Evolutionary conservation across 306 rosid species (phyloP).

Genomic region (Gillenia trifoliata): DNA sequence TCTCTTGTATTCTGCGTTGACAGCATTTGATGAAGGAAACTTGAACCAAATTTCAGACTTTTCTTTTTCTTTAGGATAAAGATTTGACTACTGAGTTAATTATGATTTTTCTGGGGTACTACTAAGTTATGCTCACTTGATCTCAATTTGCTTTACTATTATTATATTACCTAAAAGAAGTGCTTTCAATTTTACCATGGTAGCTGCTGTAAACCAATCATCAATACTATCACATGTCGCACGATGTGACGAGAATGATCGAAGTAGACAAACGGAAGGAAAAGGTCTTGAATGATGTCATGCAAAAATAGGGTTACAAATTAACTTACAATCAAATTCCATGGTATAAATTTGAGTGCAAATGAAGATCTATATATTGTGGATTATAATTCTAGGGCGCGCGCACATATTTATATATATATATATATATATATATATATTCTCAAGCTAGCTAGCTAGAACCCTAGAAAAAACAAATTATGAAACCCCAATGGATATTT

Average conservation of each 20-base stretch:
- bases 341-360: too few species aligned
- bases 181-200: too few species aligned
- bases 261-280: background rate
- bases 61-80: background rate
- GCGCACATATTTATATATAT: too few species aligned
- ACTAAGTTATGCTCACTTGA: background rate
- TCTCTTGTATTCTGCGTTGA: background rate
- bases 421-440: too few species aligned
- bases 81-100: background rate
- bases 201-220: background rate
- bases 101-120: too few species aligned
- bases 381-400: too few species aligned
- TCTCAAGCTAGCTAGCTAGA: background rate
- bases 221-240: background rate
- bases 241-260: background rate
- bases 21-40: background rate
- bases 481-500: background rate
- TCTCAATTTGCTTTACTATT: background rate
- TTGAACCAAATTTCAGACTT: background rate
- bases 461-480: background rate
- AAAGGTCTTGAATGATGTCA: background rate
- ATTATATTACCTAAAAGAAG: too few species aligned
- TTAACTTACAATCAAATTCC: too few species aligned
- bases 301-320: too few species aligned
- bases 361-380: too few species aligned